Base-by-base conservation (phyloP, 1,284 basidiomycete species). In the Sporisorium reilianum region DNA sequence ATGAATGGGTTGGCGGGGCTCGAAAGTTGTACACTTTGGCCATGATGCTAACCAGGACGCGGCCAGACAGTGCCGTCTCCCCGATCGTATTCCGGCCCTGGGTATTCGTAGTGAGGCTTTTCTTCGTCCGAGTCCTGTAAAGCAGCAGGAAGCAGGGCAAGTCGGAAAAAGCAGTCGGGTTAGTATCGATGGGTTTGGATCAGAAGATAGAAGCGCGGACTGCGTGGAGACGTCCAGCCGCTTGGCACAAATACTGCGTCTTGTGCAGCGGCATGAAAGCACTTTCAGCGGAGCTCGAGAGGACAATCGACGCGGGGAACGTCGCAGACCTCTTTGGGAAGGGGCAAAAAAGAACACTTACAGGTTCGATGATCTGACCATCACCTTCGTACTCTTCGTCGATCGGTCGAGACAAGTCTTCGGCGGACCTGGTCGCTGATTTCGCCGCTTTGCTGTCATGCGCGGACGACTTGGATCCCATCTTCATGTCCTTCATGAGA, bases 401-500 rank as follows among this genome's bases (percentile, higher is more conserved):
- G 11, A 79, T 68, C 11, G 59, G 62, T 52, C 36, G 48, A 40
- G 72, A 74, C n/a, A 74, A 45, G 40, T 75, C 71, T 32, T 68
- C 62, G 30, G 50, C 64, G 12, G 67, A 64, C 26, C 62, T 48
- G 20, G 57, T 45, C 49, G 49, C 54, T 44, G 30, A 30, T 46
- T 46, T 59, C 44, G 57, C 46, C 49, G 49, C 20, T 34, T 40
- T 56, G 34, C 30, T 26, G 25, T 28, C 45, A 4, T 41, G 40
- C 0, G 36, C 18, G 2, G 45, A 10, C 26, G 55, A 22, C 48
- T 64, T 58, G 41, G 67, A 76, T 18, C 75, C 74, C 20, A 80
- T 63, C n/a, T 89, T 89, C 80, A 98, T 91, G 86, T 98, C 96
- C 65, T 89, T 88, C 91, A 97, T 92, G 67, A 97, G 86, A 30